Evolutionary conservation across 192 early-diverging fungal species (phyloP).

Genomic region (Coemansia sp.): DNA sequence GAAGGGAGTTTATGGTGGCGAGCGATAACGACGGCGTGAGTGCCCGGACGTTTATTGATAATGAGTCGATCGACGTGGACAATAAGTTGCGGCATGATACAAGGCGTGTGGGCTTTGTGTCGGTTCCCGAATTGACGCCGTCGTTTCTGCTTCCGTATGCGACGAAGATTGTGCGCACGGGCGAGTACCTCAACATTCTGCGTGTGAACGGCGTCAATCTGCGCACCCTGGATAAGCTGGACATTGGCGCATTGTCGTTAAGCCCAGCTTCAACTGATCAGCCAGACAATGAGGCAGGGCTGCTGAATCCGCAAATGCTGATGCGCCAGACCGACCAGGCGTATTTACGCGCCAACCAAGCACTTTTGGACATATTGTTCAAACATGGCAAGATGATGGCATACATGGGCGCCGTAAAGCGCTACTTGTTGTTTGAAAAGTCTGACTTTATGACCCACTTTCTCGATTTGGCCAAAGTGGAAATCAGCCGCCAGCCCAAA

Average conservation of each 20-base stretch:
- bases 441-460: constrained; percentile 94
- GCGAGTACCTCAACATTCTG: constrained; percentile 94
- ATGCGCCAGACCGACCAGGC: constrained; percentile 77
- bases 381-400: constrained; percentile 74
- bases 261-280: neutral
- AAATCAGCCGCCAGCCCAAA: constrained; percentile 46
- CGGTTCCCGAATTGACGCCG: constrained; percentile 56
- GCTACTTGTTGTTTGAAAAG: constrained; percentile 88
- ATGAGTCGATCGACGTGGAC: constrained; percentile 37
- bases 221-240: constrained; percentile 18
- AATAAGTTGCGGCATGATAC: constrained; percentile 3
- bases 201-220: constrained; percentile 65
- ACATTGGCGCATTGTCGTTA: constrained; percentile 3
- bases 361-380: constrained; percentile 74
- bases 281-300: constrained; percentile 8
- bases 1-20: constrained; percentile 91
- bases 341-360: constrained; percentile 84
- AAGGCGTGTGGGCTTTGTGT: constrained; percentile 19
- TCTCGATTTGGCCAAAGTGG: constrained; percentile 74
- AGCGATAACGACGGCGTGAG: constrained; percentile 62
- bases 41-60: constrained; percentile 72
- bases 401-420: constrained; percentile 84
- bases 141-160: constrained; percentile 72
- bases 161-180: constrained; percentile 81
- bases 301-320: constrained; percentile 41